Base-by-base conservation (phyloP, 106 monocot species). In the Hemerocallis citrina region DNA sequence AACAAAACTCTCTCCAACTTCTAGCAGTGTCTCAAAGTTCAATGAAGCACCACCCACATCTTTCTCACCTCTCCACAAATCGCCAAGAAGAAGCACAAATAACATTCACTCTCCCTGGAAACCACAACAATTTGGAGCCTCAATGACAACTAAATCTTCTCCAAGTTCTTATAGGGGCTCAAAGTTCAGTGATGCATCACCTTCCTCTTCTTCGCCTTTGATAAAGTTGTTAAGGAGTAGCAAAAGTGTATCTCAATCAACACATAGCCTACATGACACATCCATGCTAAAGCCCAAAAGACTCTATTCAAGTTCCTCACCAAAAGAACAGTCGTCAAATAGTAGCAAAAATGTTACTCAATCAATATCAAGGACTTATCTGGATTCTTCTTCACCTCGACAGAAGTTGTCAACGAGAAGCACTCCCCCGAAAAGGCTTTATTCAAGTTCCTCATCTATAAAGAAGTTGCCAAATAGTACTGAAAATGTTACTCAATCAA, bases 101-200 rank as follows among this genome's bases (percentile, higher is more conserved):
- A 24, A 39, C 55, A 17, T 41, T 68, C 68, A 69, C 22, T 41
- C 70, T 3, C 54, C 63, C 39, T 57, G 57, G 38, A 74, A 69
- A 12, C 59, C 77, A 42, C 54, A 77, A 30, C 68, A 69, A 23
- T 57, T 41, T 12, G 67, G 51, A 80, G 31, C 76, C 34, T 61
- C 56, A 62, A 14, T 71, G 17, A 55, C 67, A 4, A 14, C 66
- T 15, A 85, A 85, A 62, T 12, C 38, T 70, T 79, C 80, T 47
- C 65, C 80, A 40, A 62, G 49, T 48, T 71, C 78, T 34, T 57
- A 58, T 51, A 88, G 59, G 58, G 57, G 74, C 21, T 88, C 81
- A 55, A 92, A 92, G 68, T 84, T 88, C 70, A 84, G 65, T 11
- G 88, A 88, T 27, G 29, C 78, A 12, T 74, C 74, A 7, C 88